Conservation (phyloP, 176 grass and related monocot species). For the Neostapfia colusana region DNA sequence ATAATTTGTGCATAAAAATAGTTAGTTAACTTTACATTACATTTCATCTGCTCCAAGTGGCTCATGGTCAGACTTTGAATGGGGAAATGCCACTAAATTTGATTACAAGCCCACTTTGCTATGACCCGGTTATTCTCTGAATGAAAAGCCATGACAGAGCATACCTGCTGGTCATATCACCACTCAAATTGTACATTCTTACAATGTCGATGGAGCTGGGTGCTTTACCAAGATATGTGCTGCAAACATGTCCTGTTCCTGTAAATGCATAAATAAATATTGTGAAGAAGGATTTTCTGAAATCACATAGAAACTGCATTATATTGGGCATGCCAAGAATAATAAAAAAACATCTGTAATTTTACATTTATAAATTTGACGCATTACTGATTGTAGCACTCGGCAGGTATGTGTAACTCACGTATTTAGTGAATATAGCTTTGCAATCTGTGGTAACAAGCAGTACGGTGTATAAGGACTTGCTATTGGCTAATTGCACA, state of each 20-base stretch:
- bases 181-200: constrained; percentile 88
- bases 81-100: neutral
- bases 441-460: constrained; percentile 11
- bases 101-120: neutral
- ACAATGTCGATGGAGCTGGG: constrained; percentile 73
- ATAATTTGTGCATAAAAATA: neutral
- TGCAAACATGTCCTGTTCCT: constrained; percentile 95
- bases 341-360: constrained; percentile 9
- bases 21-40: constrained; percentile 1
- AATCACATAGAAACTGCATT: constrained; percentile 29
- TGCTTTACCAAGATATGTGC: constrained; percentile 66
- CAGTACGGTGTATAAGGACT: neutral
- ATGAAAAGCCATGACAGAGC: constrained; percentile 1
- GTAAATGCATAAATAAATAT: constrained; percentile 47
- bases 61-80: neutral
- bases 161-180: constrained; percentile 70
- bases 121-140: neutral
- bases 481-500: constrained; percentile 19
- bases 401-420: constrained; percentile 4
- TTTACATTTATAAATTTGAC: neutral
- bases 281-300: neutral
- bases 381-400: neutral
- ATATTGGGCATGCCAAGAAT: neutral
- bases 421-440: neutral
- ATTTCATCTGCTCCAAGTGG: neutral